phyloP scores from a whole-genome alignment of 2,329 filamentous ascomycete species.

The Neopestalotiopsis clavispora region DNA sequence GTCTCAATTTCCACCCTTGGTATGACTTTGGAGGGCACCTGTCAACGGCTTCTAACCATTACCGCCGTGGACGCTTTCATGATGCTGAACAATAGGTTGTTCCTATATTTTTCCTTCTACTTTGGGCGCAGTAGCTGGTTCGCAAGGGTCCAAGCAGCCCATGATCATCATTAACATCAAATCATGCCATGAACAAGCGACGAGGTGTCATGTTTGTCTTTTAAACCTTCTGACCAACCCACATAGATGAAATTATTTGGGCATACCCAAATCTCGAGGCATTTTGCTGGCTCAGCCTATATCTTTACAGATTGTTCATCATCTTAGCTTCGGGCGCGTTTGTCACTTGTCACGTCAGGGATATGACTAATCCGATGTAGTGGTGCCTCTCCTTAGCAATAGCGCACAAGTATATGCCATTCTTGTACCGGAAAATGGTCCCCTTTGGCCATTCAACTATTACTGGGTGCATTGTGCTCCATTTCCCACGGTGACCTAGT shows the following conservation, averaged over 20 bases:
- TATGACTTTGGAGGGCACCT: background rate
- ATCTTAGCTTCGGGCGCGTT: background rate
- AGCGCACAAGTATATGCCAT: slow-evolving; percentile 6
- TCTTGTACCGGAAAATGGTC: background rate
- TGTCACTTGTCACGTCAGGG: background rate
- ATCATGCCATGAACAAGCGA: too few relatives aligned
- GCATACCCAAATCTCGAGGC: background rate
- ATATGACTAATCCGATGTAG: background rate
- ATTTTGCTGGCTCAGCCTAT: background rate
- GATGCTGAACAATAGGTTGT: slow-evolving; percentile 3
- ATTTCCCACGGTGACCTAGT: background rate
- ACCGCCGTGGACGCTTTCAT: background rate
- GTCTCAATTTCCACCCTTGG: background rate
- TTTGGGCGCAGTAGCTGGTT: background rate
- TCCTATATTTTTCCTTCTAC: background rate
- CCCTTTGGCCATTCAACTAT: slow-evolving; percentile 5
- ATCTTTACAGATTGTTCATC: background rate
- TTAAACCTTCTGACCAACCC: too few relatives aligned
- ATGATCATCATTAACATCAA: slow-evolving; percentile 3
- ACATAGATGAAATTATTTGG: background rate
- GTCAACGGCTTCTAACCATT: background rate
- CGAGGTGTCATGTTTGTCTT: too few relatives aligned
- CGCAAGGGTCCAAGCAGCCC: background rate
- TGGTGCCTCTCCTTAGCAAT: background rate
- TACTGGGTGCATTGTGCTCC: background rate